These are phyloP conservation scores for Claviceps humidiphila DNA, from an alignment of 2,329 filamentous ascomycete genomes.

Conservation along the genomic window DNA sequence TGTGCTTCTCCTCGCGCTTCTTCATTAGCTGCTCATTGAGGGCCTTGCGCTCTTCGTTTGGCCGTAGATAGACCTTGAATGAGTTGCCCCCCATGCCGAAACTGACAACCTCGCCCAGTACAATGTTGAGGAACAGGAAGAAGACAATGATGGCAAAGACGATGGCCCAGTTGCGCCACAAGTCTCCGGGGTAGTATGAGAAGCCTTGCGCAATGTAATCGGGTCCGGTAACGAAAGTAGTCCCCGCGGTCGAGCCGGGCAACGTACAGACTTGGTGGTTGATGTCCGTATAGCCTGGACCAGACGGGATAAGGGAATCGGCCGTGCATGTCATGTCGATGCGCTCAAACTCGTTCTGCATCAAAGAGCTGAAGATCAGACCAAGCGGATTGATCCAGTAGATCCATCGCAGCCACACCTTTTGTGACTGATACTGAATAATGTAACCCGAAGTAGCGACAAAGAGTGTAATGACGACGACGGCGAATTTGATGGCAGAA, in stretches of 20 bases:
- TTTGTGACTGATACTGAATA: conserved; percentile 63
- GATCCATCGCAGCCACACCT: conserved; percentile 70
- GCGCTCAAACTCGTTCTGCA: conserved; percentile 74
- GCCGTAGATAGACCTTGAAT: conserved; percentile 62
- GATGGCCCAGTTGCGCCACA: conserved; percentile 80
- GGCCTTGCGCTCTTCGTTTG: conserved; percentile 51
- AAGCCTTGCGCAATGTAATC: conserved; percentile 59
- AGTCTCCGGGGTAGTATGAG: conserved; percentile 48
- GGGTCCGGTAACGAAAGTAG: conserved; percentile 46
- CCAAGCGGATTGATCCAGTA: conserved; percentile 66
- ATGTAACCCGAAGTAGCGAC: conserved; percentile 72
- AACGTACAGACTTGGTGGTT: conserved; percentile 72
- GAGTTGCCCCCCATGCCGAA: conserved; percentile 71
- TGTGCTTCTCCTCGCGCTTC: conserved; percentile 44
- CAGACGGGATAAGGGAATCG: conserved; percentile 57
- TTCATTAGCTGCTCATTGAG: conserved; percentile 50
- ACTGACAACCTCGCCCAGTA: conserved; percentile 65
- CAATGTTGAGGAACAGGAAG: conserved; percentile 64
- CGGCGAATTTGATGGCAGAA: conserved; percentile 71
- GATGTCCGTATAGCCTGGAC: conserved; percentile 56
- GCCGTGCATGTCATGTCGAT: conserved; percentile 56
- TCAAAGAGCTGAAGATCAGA: conserved; percentile 62
- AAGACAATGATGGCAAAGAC: conserved; percentile 61
- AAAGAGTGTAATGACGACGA: conserved; percentile 68
- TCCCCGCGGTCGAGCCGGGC: conserved; percentile 55